These are phyloP conservation scores for Syzygium syzygioides DNA, from an alignment of 441 rosid species.

Conservation along the genomic window DNA sequence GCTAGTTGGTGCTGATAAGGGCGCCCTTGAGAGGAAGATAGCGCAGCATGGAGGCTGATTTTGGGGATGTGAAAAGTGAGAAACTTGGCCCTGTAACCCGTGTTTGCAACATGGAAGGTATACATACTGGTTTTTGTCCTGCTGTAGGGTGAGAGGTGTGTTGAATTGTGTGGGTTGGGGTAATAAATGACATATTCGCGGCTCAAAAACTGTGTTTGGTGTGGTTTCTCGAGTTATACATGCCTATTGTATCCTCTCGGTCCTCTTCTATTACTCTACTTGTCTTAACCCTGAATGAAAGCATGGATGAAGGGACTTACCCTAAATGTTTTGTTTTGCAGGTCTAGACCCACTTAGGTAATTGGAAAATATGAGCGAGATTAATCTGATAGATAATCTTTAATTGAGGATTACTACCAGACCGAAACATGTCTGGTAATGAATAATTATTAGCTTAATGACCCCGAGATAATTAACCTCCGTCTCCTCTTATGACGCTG, in stretches of 20 bases:
- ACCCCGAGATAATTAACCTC: background rate
- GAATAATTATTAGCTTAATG: background rate
- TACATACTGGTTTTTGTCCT: background rate
- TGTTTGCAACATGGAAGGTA: background rate
- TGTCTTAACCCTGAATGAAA: background rate
- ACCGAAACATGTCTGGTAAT: background rate
- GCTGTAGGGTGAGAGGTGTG: background rate
- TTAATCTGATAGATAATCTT: background rate
- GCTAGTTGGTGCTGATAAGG: constrained; percentile 82
- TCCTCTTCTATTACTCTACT: background rate
- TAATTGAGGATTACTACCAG: background rate
- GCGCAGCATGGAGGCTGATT: constrained; percentile 39
- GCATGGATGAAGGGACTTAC: background rate
- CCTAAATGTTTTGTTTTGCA: background rate
- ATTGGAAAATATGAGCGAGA: background rate
- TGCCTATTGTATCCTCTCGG: background rate
- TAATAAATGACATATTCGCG: background rate
- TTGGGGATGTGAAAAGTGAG: background rate
- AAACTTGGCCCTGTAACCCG: background rate
- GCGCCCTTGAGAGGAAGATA: constrained; percentile 57
- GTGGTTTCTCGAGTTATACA: background rate
- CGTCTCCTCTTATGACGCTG: background rate
- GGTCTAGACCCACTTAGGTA: background rate
- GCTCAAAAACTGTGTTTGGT: background rate
- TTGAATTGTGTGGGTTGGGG: background rate